Evolutionary conservation across 768 basidiomycete genomes (phyloP), one percentile per base, ranked within the genome.

Genomic region (Suillus subaureus): DNA sequence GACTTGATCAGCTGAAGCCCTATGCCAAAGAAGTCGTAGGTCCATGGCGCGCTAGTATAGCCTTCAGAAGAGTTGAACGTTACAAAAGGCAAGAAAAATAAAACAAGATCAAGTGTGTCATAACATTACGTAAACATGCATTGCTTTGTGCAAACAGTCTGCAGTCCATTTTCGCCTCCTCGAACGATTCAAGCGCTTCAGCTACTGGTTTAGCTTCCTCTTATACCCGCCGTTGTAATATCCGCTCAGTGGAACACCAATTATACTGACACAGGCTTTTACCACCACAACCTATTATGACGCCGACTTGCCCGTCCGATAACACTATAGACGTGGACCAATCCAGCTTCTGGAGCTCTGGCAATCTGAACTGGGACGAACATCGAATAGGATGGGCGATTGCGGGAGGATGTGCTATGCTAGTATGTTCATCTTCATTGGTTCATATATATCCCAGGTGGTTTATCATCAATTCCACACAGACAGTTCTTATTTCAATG

Each of bases 321-420:
- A 89, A 91, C 68, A 77, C 80, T 0, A 66, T 75, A 31, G 73
- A 66, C 1, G 71, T 85, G 31, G 89, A 92, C 75, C 87, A 92
- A 73, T 80, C 81, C 57, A 78, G 76, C 12, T 92, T 92, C 73
- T 92, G 89, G 90, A 78, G 78, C 70, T 68, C 79, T 0, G 79
- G 81, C 43, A 82, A 83, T 13, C 61, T 84, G 26, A 79, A 88
- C 70, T 90, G 88, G 89, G 83, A 86, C 67, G 70, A 77, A 16
- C 88, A 89, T 77, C 80, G 85, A 69, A 87, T 91, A 73, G 91
- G 91, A 60, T 92, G 91, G 91, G 82, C 88, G 12, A 81, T 92
- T 63, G 84, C 90, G 18, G 91, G 91, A 33, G 83, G 79, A 18
- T 89, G 87, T 69, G 77, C 91, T 3, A 73, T 76, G 47, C 49